phyloP scores from a whole-genome alignment of 805 yeast species.

The Saitoella complicata region DNA sequence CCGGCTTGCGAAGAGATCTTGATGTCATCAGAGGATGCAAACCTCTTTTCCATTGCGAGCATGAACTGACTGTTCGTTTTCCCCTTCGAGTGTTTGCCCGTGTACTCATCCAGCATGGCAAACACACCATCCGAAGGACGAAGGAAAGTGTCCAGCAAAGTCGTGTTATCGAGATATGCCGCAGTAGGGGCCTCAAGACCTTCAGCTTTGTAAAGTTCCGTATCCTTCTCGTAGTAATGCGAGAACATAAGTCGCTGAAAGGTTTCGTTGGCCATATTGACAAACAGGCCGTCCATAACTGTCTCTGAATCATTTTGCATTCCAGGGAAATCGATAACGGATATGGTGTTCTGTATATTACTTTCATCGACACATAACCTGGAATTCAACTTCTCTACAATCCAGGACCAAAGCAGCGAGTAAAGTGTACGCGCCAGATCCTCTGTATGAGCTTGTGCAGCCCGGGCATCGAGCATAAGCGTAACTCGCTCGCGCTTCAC shows the following conservation, averaged over 20 bases:
- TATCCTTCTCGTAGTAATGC: slow-evolving; percentile 24
- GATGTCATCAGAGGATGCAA: slow-evolving; percentile 15
- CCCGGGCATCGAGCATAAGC: slow-evolving; percentile 24
- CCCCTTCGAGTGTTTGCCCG: slow-evolving; percentile 17
- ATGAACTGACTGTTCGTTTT: slow-evolving; percentile 20
- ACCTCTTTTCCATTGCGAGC: slow-evolving; percentile 20
- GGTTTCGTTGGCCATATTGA: slow-evolving; percentile 28
- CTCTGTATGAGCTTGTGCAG: slow-evolving; percentile 28
- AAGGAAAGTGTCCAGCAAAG: slow-evolving; percentile 38
- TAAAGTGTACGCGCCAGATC: slow-evolving; percentile 27
- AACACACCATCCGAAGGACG: slow-evolving; percentile 23
- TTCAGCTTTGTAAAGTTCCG: slow-evolving; percentile 24
- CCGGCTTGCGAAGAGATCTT: slow-evolving; percentile 18
- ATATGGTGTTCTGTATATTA: slow-evolving; percentile 21
- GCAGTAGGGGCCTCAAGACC: slow-evolving; percentile 34
- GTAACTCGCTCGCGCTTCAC: slow-evolving; percentile 26
- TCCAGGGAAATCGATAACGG: slow-evolving; percentile 28
- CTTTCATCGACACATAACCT: slow-evolving; percentile 19
- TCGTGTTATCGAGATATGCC: slow-evolving; percentile 41
- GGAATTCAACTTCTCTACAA: slow-evolving; percentile 24
- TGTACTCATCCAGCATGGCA: slow-evolving; percentile 24
- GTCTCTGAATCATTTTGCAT: neutral
- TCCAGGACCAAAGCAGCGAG: slow-evolving; percentile 24
- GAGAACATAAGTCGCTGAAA: slow-evolving; percentile 24
- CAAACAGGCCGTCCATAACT: slow-evolving; percentile 24